Evolutionary conservation across 306 rosid species (phyloP), one percentile per base, ranked within the genome.

Genomic region (Fragaria vesca): DNA sequence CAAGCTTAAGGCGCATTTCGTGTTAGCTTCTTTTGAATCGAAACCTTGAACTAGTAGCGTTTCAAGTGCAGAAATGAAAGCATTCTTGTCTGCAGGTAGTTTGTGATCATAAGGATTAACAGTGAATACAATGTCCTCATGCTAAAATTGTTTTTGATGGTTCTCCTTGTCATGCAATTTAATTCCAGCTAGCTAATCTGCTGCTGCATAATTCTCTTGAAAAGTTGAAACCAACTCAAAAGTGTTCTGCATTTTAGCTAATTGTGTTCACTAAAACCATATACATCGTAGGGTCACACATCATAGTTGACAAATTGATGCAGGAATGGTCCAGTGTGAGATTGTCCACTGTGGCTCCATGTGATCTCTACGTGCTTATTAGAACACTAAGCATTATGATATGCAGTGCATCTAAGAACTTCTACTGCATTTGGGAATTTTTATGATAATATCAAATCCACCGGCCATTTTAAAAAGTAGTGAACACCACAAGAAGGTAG

Each of bases 381-480:
- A 55, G 61, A 65, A 34, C 45, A 65, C 45, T 34, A 65, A 28
- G 24, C 21, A 34, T 34, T 34, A 3, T 65, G 36, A 65, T 30
- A 66, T 70, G 5, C 74, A 47, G n/a, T 46, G 58, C 45, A 47
- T 70, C 15, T 28, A 15, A 50, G 75, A 50, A 34, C 8, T 32
- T 32, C 2, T 36, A 51, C 28, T 50, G 10, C 20, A 6, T 50
- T 11, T 17, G 62, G 48, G 40, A 54, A 40, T 58, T 78, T 78
- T 55, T 6, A 66, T 62, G 69, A 66, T 69, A 52, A 70, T 26
- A 63, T 32, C 45, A 58, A 36, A 76, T 61, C 83, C 83, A 80
- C 85, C 83, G 81, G 74, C 88, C 90, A 85, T 78, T 83, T 66
- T 4, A 13, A 63, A 63, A 63, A 63, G 69, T 63, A 32, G 45